Conservation (phyloP, 345 rosid genomes). For the Hevea brasiliensis region DNA sequence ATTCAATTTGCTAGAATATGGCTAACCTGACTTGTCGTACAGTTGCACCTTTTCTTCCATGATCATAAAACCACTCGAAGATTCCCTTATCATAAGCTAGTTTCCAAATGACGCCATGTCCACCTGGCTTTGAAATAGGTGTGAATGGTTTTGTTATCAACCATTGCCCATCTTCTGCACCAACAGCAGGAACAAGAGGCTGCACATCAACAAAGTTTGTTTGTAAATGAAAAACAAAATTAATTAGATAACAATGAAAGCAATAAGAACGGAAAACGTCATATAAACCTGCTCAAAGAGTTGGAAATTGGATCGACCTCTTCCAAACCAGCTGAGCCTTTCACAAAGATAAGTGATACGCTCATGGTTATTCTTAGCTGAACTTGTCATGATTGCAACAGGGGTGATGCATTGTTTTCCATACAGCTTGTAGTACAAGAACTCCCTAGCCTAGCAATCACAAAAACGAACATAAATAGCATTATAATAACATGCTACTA, state of each 20-base stretch:
- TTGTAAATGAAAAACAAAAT: slow-evolving; percentile 3
- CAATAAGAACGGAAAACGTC: background rate
- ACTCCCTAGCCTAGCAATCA: slow-evolving; percentile 76
- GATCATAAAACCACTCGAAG: slow-evolving; percentile 75
- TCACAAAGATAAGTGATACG: slow-evolving; percentile 70
- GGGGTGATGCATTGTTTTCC: slow-evolving; percentile 88
- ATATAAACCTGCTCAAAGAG: slow-evolving; percentile 85
- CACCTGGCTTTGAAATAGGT: slow-evolving; percentile 93
- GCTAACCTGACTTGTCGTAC: slow-evolving; percentile 93
- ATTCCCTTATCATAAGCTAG: slow-evolving; percentile 88
- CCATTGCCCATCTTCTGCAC: slow-evolving; percentile 88
- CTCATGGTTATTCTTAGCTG: slow-evolving; percentile 90
- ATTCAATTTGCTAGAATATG: slow-evolving; percentile 14
- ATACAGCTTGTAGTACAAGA: slow-evolving; percentile 77
- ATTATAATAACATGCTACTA: slow-evolving; percentile 7
- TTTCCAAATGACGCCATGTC: slow-evolving; percentile 98
- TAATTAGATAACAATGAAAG: slow-evolving; percentile 8
- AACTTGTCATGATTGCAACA: slow-evolving; percentile 92
- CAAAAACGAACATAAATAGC: background rate
- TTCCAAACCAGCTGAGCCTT: slow-evolving; percentile 84
- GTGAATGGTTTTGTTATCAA: slow-evolving; percentile 63
- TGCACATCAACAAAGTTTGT: slow-evolving; percentile 35
- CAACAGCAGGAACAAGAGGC: slow-evolving; percentile 89
- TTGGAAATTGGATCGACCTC: slow-evolving; percentile 78
- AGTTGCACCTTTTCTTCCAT: slow-evolving; percentile 88